Evolutionary conservation across 108 stramenopile genomes (phyloP).

Genomic region (Epipyxis sp.): DNA sequence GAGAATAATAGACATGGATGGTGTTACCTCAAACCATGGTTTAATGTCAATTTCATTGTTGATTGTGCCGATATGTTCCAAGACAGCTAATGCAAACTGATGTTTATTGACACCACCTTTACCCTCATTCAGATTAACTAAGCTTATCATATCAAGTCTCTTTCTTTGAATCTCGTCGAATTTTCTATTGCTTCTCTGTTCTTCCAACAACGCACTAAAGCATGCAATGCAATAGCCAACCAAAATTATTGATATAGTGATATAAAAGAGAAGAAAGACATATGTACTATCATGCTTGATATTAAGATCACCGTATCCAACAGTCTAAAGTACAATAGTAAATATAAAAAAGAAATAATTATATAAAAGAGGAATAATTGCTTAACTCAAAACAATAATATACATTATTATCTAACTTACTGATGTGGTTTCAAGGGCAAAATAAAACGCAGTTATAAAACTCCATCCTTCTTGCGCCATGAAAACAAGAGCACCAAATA

Average conservation of each 20-base stretch:
- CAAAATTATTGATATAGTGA: neutral
- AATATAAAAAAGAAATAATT: neutral
- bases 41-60: neutral
- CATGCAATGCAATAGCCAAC: constrained; percentile 6
- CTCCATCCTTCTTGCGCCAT: neutral
- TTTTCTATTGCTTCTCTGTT: neutral
- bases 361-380: no score
- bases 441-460: constrained; percentile 1
- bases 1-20: neutral
- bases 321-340: neutral
- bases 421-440: constrained; percentile 6
- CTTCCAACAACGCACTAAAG: neutral
- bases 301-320: constrained; percentile 8
- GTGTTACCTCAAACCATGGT: constrained; percentile 2
- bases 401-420: neutral
- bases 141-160: neutral
- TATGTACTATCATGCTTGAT: neutral
- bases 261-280: constrained; percentile 5
- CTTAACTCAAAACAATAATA: neutral
- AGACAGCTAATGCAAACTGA: neutral
- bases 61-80: neutral
- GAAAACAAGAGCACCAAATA: neutral
- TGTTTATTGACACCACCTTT: neutral
- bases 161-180: neutral
- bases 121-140: neutral